Base-by-base conservation (phyloP, 208 protist genomes). In the Leishmania arabica region DNA sequence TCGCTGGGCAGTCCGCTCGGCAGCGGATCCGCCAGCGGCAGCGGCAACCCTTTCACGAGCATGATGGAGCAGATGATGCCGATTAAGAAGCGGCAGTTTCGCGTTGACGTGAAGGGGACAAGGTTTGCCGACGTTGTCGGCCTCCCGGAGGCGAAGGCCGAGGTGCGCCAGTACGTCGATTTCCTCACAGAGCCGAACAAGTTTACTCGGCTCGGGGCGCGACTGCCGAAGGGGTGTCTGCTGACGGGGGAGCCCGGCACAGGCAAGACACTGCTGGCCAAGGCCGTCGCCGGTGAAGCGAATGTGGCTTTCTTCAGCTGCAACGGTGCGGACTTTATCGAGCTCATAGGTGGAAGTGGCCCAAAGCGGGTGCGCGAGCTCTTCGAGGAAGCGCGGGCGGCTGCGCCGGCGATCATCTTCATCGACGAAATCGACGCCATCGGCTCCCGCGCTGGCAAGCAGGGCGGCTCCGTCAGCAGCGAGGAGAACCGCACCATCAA, bases 351-450 rank as follows among this genome's bases (percentile, higher is more conserved):
- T n/a, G 98, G 98, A 45, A 97, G 97, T 81, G 97, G 97, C 31
- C 97, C 97, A 31, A 93, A 98, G 83, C 90, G 98, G 71, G 97
- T 99, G 40, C 92, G 99, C 17, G 98, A 99, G 83, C 91, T 99
- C 37, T 99, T 99, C 90, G 82, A 88, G 42, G 90, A 99, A 90
- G 99, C 99, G 6, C 88, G 97, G 47, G 90, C 90, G 42, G 98
- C 95, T 31, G 90, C 97, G n/a, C 99, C 98, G 19, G 95, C 96
- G 65, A 99, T 99, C 82, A 91, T 99, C 74, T 99, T 99, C 81
- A 99, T 99, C 73, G 99, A 99, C 84, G 99, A 99, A 88, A 99
- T 99, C 79, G 99, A 99, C 86, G 99, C 99, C 58, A 97, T 99
- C 68, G 99, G 99, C 27, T 94, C 89, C 42, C 88, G 87, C 15